Evolutionary conservation across 257 asterid genomes (phyloP), one percentile per base, ranked within the genome.

Genomic region (Nicotiana benthamiana): DNA sequence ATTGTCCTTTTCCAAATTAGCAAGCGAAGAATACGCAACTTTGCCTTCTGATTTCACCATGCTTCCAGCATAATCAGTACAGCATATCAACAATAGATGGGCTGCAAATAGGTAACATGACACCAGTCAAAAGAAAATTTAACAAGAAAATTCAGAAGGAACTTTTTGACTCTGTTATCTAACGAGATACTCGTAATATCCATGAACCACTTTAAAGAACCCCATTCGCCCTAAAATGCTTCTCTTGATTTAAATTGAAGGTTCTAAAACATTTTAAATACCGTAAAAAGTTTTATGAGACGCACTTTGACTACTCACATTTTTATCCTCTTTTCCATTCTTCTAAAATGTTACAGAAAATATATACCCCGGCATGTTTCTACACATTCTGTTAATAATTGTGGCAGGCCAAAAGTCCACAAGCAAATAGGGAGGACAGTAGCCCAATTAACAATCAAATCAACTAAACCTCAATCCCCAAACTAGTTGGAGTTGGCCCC

Each of bases 21-120:
- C 67, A 83, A 85, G 54, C 1, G 90, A 83, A 30, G 90, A 78
- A 81, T 75, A 88, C 27, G 86, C 80, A 68, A 80, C 82, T 81
- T 65, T 87, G 36, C 85, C 84, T 65, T 87, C 88, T 30, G 81
- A 64, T 10, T 79, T 82, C 65, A 78, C 86, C 90, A 87, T 85
- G 43, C n/a, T 46, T 81, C 46, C 85, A 65, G 72, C 4, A 22
- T 18, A 62, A 43, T 46, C 75, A 80, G 79, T 40, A 9, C 30
- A 81, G 22, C 52, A 70, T 43, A 36, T 30, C 36, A 27, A 81
- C 62, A 74, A 16, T 15, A 48, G 62, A 74, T 48, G 46, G 40
- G 79, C 79, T 74, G 61, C 62, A 74, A 74, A 48, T 6, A 13
- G 77, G 59, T 46, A 43, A 22, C 15, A 70, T 26, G 15, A 74